These are phyloP conservation scores for Tuber magnatum DNA, from an alignment of 495 filamentous ascomycete genomes.

Conservation along the genomic window DNA sequence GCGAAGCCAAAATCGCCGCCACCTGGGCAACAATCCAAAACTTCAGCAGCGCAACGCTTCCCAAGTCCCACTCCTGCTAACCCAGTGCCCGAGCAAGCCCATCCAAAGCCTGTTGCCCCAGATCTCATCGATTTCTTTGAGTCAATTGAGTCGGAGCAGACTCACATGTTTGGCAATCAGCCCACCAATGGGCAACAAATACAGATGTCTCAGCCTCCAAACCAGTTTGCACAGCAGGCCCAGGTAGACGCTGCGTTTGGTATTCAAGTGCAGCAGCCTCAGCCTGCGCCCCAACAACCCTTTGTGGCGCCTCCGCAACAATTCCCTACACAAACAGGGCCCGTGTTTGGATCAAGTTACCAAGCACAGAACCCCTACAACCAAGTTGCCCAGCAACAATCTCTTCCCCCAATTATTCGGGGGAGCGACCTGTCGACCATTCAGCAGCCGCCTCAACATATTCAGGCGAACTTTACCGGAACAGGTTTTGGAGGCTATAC, in stretches of 20 bases:
- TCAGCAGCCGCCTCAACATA: slow-evolving; percentile 45
- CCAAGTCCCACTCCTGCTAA: slow-evolving; percentile 36
- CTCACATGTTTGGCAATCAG: slow-evolving; percentile 56
- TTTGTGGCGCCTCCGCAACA: slow-evolving; percentile 37
- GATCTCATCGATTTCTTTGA: slow-evolving; percentile 98
- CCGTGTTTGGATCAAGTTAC: slow-evolving; percentile 44
- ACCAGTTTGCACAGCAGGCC: slow-evolving; percentile 40
- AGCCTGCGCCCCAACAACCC: slow-evolving; percentile 45
- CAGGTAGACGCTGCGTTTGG: slow-evolving; percentile 38
- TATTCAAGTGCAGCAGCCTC: slow-evolving; percentile 41
- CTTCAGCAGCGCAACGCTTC: slow-evolving; percentile 27
- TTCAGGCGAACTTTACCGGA: slow-evolving; percentile 62
- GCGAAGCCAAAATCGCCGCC: slow-evolving; percentile 26
- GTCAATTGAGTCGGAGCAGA: slow-evolving; percentile 88
- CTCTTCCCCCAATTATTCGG: slow-evolving; percentile 35
- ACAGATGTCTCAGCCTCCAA: slow-evolving; percentile 41
- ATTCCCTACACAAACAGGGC: slow-evolving; percentile 49
- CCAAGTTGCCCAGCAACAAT: slow-evolving; percentile 45
- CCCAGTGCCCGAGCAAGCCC: slow-evolving; percentile 36
- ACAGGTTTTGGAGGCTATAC: slow-evolving; percentile 83
- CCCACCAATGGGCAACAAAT: slow-evolving; percentile 41
- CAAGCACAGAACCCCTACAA: slow-evolving; percentile 44
- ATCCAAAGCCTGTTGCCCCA: slow-evolving; percentile 42
- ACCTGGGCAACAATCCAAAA: slow-evolving; percentile 31
- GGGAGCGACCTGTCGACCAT: slow-evolving; percentile 9